Conservation (phyloP, 1,139 yeast species). For the Kodamaea derodonti region DNA sequence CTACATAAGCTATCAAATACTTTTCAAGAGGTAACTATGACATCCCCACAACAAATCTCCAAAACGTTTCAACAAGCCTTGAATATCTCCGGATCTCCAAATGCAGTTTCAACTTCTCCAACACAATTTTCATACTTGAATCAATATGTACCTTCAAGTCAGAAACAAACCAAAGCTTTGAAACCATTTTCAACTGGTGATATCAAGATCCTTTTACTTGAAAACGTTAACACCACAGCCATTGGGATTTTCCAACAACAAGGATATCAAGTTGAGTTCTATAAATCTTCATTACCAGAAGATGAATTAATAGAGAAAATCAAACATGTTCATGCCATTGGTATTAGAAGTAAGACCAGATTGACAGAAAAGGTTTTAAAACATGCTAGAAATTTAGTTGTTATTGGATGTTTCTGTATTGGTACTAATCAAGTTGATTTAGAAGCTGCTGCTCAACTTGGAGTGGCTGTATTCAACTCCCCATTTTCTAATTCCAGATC, state of each 20-base stretch:
- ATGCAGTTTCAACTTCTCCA: slow-evolving; percentile 78
- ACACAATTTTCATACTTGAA: slow-evolving; percentile 47
- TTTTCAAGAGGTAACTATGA: too few species aligned
- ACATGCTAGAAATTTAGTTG: slow-evolving; percentile 86
- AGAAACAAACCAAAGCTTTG: slow-evolving; percentile 57
- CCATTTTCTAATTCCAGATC: slow-evolving; percentile 98
- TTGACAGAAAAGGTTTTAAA: slow-evolving; percentile 73
- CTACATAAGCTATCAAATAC: too few species aligned
- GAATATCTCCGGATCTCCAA: slow-evolving; percentile 52
- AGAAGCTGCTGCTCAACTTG: slow-evolving; percentile 85
- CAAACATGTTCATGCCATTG: slow-evolving; percentile 90
- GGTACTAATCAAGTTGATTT: slow-evolving; percentile 98
- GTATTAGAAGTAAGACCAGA: slow-evolving; percentile 95
- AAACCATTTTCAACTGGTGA: slow-evolving; percentile 92
- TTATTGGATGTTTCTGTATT: slow-evolving; percentile 96
- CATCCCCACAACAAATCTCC: slow-evolving; percentile 67
- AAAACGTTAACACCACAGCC: slow-evolving; percentile 92
- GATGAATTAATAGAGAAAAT: slow-evolving; percentile 94
- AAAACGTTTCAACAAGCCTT: slow-evolving; percentile 53
- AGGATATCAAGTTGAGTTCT: slow-evolving; percentile 96
- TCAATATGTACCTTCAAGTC: slow-evolving; percentile 37
- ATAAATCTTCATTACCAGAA: slow-evolving; percentile 85
- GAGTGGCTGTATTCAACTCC: slow-evolving; percentile 96
- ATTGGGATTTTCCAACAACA: slow-evolving; percentile 77
- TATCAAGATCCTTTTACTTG: slow-evolving; percentile 83